Base-by-base conservation (phyloP, 495 filamentous ascomycete genomes). In the Trichoderma gamsii region DNA sequence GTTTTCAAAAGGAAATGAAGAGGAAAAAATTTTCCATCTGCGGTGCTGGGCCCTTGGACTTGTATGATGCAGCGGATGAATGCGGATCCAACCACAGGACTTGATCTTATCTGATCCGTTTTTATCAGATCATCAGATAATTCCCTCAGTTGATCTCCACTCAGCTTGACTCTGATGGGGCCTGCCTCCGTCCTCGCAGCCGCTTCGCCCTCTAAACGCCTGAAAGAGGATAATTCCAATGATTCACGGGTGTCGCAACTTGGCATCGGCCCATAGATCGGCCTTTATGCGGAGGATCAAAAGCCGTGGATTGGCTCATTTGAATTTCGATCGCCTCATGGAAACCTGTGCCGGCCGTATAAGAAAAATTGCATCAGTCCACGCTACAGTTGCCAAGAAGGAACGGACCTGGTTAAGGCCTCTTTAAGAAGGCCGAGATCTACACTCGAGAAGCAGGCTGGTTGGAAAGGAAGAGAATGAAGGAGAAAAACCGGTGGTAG, bases 121-220 rank as follows among this genome's bases (percentile, higher is more conserved):
- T 38, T 67, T 67, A 67, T 67, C 66, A 59, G 66, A 67, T 67
- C 51, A 67, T 67, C 66, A 63, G 66, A 67, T 67, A 67, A 67
- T 63, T 67, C 66, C 49, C 66, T 61, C 66, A 65, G 13, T 15
- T 9, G 32, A 56, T 67, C 43, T 41, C 65, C 65, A 67, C 65
- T 23, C 4, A 1, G 23, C 65, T 35, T 41, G 13, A 12, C 21
- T 43, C 35, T 13, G 32, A 41, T 21, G 35, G 35, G 63, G 63
- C 35, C 21, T 21, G 63, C 6, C 44, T 32, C 65, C 65, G 65
- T 38, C 44, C 44, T 61, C 56, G 56, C 56, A 61, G 56, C 27
- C 25, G 12, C 27, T 18, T 32, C 27, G 27, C 16, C 56, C 25
- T 29, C 8, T 32, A 18, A 16, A 15, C 8, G 27, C 27, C 56